Evolutionary conservation across 306 rosid genomes (phyloP).

Genomic region (Astragalus glycyphyllos): DNA sequence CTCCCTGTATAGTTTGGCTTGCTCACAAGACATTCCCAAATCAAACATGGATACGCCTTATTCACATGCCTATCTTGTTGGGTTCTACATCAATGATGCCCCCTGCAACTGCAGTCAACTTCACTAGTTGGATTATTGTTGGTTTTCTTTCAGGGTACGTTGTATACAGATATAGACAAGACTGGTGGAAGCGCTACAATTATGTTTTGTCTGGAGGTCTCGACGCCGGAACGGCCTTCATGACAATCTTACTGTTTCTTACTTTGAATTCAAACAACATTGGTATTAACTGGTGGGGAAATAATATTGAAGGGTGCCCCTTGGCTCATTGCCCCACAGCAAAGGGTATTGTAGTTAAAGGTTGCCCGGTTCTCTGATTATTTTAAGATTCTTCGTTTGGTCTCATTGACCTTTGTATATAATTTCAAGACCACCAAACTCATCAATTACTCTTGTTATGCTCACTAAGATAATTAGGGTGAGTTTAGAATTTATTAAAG

Average conservation of each 20-base stretch:
- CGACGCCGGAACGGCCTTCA: slow-evolving; percentile 88
- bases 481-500: neutral
- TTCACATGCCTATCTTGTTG: slow-evolving; percentile 74
- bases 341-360: slow-evolving; percentile 46
- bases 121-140: slow-evolving; percentile 68
- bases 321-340: slow-evolving; percentile 82
- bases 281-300: slow-evolving; percentile 72
- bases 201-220: slow-evolving; percentile 81
- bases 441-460: neutral
- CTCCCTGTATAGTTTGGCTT: slow-evolving; percentile 74
- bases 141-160: slow-evolving; percentile 65
- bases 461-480: neutral
- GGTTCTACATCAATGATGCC: slow-evolving; percentile 82
- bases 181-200: slow-evolving; percentile 71
- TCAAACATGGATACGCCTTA: slow-evolving; percentile 59
- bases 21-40: slow-evolving; percentile 68
- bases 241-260: slow-evolving; percentile 66
- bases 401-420: neutral
- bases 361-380: slow-evolving; percentile 56
- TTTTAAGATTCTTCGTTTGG: neutral
- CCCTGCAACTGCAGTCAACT: slow-evolving; percentile 76
- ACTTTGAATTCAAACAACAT: slow-evolving; percentile 49
- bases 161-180: slow-evolving; percentile 51
- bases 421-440: neutral
- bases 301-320: slow-evolving; percentile 65